Base-by-base conservation (phyloP, 208 protist species). In the Acanthamoeba royreba region DNA sequence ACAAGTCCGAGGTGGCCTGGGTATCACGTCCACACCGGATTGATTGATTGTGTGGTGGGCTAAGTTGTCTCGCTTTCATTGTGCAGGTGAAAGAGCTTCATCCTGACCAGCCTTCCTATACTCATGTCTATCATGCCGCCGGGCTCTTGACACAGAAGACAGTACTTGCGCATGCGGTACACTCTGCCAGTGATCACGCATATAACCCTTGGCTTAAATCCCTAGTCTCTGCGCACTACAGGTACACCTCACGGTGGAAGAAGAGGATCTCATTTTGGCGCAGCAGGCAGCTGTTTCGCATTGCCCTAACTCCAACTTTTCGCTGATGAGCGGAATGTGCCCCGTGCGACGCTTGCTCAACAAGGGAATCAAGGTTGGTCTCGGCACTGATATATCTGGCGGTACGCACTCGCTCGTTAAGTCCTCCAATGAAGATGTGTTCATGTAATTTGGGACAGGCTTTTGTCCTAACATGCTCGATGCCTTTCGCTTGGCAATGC, bases 271-370 rank as follows among this genome's bases (percentile, higher is more conserved):
- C 25, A 83, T 97, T 0, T 15, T 47, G 9, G 2, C 85, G 5
- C 42, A 33, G 22, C 19, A 79, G 9, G 61, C 86, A 19, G 52
- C 45, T 0, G 92, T 96, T 22, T 40, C 81, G 4, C 96, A 97
- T 85, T 97, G 96, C 88, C 96, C 96, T 35, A 66, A 45, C n/a
- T 92, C 74, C 28, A 97, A 97, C 94, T 97, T 95, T 35, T 93
- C 66, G 1, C 33, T 97, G 11, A 31, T 43, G n/a, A 89, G 52
- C 52, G 96, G 96, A 42, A 33, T 90, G 38, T 49, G 89, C 31
- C 31, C 86, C 46, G 40, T 97, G 11, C 66, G 72, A 28, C 72
- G 72, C 38, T 42, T 92, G 25, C 25, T 95, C 11, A 28, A 91
- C 31, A 66, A 55, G 28, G 87, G 94, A 9, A 61, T 97, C 31